Base-by-base conservation (phyloP, 305 asterid genomes). In the Galium porrigens region DNA sequence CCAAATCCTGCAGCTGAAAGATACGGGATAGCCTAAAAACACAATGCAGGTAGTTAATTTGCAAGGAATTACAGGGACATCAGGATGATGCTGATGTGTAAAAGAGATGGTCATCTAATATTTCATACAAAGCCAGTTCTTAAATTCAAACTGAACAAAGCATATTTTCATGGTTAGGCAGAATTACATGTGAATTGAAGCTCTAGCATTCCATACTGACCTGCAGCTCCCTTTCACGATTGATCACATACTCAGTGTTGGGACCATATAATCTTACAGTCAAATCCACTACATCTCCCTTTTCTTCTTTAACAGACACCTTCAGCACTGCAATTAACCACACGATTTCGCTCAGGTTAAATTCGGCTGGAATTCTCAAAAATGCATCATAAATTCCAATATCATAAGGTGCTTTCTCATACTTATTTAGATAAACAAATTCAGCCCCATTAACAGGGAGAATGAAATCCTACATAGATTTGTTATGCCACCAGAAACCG, bases 1-100 rank as follows among this genome's bases (percentile, higher is more conserved):
- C 97, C 97, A 80, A 91, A 91, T 76, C 97, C 97, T 72, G 97
- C 94, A 44, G 84, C 96, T 65, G 96, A 91, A 77, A 91, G 98
- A 81, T 84, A 70, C 58, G 90, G 95, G 73, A 86, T 88, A 61
- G 98, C 94, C 98, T 91, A 75, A 70, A 74, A 68, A 75, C 71
- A 75, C 68, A 68, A 51, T 25, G 66, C 61, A 63, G 41, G 59
- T 33, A 46, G 42, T 41, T 34, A 9, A 32, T 30, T 15, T 32
- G 63, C 44, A 3, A 58, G 39, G 25, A 58, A 58, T 58, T 30
- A 32, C 5, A 15, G 44, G 37, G 25, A 1, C 42, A 5, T 32
- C 37, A 58, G 11, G 56, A 66, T 53, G 42, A 5, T 29, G 59
- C 4, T 8, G 4, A 1, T 27, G 39, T 0, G 53, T 0, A 3